Evolutionary conservation across 176 grass and related monocot species (phyloP).

Genomic region (Typha latifolia): DNA sequence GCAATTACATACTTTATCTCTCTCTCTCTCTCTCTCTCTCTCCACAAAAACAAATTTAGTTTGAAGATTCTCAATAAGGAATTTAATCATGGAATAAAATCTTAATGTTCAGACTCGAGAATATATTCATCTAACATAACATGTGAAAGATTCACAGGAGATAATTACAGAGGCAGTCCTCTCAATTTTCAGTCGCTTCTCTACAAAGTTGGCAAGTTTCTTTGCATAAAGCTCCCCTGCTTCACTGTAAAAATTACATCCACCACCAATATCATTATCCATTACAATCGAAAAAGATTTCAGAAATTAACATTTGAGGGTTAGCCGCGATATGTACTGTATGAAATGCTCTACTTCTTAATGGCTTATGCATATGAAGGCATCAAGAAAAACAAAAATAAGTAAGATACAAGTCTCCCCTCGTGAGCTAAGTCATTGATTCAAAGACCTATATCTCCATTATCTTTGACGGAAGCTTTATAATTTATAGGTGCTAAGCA

Average conservation of each 20-base stretch:
- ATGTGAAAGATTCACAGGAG: slow-evolving; percentile 3
- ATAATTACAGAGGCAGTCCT: slow-evolving; percentile 85
- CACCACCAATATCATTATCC: neutral
- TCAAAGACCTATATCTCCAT: no score
- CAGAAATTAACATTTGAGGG: neutral
- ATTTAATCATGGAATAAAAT: no score
- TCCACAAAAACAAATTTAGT: no score
- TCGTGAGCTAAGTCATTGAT: no score
- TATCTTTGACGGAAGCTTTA: no score
- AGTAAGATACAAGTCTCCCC: no score
- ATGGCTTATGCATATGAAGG: neutral
- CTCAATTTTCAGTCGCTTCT: slow-evolving; percentile 80
- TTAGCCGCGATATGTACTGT: neutral
- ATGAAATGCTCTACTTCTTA: neutral
- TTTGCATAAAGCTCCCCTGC: slow-evolving; percentile 68
- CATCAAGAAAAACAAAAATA: no score
- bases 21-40: no score
- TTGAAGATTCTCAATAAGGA: no score
- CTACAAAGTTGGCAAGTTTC: slow-evolving; percentile 92
- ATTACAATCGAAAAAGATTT: neutral
- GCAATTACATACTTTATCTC: no score
- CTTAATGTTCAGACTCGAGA: neutral
- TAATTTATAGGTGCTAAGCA: no score
- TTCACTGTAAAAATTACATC: slow-evolving; percentile 47
- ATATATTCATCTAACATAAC: slow-evolving; percentile 1